Conservation (phyloP, 768 basidiomycete genomes). For the Tricholoma terreum region DNA sequence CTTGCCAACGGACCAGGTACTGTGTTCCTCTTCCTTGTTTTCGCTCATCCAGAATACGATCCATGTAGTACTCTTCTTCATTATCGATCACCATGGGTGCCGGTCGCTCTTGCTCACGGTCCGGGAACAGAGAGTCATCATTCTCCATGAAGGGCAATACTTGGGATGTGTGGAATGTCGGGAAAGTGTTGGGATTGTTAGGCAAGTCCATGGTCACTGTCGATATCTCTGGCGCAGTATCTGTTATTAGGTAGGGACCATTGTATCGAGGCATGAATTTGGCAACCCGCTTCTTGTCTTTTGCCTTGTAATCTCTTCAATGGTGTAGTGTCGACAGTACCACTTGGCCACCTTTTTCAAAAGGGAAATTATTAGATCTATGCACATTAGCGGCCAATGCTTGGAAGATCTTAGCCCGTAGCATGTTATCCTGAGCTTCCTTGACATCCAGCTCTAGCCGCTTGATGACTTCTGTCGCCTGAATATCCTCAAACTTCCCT, state of each 20-base stretch:
- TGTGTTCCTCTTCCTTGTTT: not conserved
- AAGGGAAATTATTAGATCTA: not conserved
- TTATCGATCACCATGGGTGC: not conserved
- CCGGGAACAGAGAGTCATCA: not conserved
- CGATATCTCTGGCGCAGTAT: not conserved
- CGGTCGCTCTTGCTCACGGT: not conserved
- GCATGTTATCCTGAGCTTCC: not conserved
- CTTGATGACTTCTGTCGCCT: not conserved
- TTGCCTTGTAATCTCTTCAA: constrained; percentile 16
- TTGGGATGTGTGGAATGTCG: not conserved
- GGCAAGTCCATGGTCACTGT: not conserved
- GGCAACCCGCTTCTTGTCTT: too few relatives aligned
- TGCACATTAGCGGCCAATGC: not conserved
- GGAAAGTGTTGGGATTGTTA: constrained; percentile 5
- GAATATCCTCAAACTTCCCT: not conserved
- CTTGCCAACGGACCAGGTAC: constrained; percentile 17
- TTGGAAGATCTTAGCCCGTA: not conserved
- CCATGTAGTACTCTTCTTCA: not conserved
- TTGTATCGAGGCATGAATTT: too few relatives aligned
- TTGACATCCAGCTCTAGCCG: not conserved
- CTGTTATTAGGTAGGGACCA: not conserved
- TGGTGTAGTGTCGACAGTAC: constrained; percentile 25
- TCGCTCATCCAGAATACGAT: not conserved
- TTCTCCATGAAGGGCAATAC: not conserved
- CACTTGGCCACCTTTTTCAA: constrained; percentile 19